Conservation (phyloP, 163 green algal species). For the Chlamydomonas reinhardtii region DNA sequence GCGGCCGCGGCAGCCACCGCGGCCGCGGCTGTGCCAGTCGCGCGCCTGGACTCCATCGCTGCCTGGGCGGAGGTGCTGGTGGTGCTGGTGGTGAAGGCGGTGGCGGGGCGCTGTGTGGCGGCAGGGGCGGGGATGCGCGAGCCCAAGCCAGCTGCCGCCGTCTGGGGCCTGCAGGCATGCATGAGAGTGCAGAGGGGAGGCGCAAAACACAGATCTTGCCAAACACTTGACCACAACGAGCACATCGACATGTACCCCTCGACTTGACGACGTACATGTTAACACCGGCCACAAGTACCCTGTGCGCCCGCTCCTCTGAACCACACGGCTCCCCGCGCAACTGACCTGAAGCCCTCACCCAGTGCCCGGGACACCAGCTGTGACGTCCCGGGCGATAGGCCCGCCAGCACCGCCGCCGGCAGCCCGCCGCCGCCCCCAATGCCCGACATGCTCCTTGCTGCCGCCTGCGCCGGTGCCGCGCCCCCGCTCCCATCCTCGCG, state of each 20-base stretch:
- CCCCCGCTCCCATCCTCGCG: not conserved
- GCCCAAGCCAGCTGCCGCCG: not conserved
- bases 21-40: not conserved
- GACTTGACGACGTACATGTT: too few species aligned
- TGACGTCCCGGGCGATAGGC: not conserved
- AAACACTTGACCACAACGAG: too few species aligned
- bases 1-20: not conserved
- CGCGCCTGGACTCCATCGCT: not conserved
- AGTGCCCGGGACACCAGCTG: slow-evolving; percentile 23
- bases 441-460: not conserved
- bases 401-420: not conserved
- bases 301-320: too few species aligned
- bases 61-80: not conserved
- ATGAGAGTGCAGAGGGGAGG: too few species aligned
- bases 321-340: too few species aligned
- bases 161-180: not conserved
- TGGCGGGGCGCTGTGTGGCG: not conserved
- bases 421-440: too few species aligned
- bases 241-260: too few species aligned
- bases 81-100: not conserved
- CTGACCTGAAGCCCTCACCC: not conserved
- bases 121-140: slow-evolving; percentile 12
- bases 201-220: too few species aligned
- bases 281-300: too few species aligned
- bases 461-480: not conserved